Conservation (phyloP, 345 rosid species). For the Noccaea caerulescens region DNA sequence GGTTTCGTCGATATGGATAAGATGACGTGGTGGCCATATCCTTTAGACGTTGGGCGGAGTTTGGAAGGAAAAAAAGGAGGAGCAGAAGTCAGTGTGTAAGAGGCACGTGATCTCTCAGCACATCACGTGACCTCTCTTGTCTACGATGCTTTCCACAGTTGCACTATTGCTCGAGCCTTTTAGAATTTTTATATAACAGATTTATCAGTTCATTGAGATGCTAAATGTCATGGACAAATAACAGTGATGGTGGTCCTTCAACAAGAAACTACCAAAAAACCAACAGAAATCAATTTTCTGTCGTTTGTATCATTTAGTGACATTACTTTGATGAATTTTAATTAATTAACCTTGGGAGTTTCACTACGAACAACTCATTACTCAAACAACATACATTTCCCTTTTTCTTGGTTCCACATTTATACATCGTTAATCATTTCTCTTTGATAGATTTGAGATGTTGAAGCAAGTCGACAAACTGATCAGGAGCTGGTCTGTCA, state of each 20-base stretch:
- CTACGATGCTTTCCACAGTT: constrained; percentile 13
- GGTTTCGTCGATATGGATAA: constrained; percentile 33
- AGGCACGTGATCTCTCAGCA: constrained; percentile 36
- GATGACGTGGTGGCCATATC: constrained; percentile 47
- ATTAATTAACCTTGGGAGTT: constrained; percentile 9
- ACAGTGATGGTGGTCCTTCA: constrained; percentile 32
- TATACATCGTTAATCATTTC: not conserved
- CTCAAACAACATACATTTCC: not conserved
- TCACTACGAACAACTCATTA: not conserved
- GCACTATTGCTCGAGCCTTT: constrained; percentile 14
- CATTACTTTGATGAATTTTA: not conserved
- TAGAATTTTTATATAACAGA: not conserved
- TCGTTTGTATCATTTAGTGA: constrained; percentile 3
- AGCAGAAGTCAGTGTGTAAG: constrained; percentile 35
- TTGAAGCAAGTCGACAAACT: not conserved
- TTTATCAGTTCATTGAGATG: constrained; percentile 40
- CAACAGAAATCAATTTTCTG: constrained; percentile 18
- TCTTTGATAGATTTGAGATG: not conserved
- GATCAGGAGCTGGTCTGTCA: too few species aligned
- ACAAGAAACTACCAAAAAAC: constrained; percentile 31
- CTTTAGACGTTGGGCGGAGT: constrained; percentile 31
- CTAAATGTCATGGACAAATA: constrained; percentile 22
- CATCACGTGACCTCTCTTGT: constrained; percentile 34
- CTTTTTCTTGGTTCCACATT: not conserved
- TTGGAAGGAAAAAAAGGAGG: constrained; percentile 6